Percentiles rank a stretch among this genome's conserved stretches.
phyloP scores from a whole-genome alignment of 768 basidiomycete genomes.

The Neoboletus brunneissimus region DNA sequence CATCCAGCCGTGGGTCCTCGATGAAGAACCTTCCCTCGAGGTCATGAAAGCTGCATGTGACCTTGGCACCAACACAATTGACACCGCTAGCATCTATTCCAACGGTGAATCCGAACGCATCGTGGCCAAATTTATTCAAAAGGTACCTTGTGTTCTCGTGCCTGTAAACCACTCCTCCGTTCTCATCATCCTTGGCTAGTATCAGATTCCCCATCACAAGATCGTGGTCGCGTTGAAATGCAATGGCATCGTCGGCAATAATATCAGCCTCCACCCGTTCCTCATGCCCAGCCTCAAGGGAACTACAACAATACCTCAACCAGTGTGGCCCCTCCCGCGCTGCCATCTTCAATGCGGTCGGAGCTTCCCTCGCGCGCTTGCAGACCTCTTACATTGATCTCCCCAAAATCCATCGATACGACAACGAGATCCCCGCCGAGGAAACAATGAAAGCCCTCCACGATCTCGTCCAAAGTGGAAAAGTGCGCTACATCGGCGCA shows the following conservation, averaged over 20 bases:
- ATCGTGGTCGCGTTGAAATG: constrained; percentile 35
- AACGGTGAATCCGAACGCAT: constrained; percentile 38
- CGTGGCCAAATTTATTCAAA: constrained; percentile 37
- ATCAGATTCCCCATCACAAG: constrained; percentile 32
- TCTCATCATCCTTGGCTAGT: constrained; percentile 10
- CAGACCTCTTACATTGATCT: constrained; percentile 38
- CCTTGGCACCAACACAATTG: constrained; percentile 39
- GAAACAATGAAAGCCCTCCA: no score
- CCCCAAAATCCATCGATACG: constrained; percentile 47
- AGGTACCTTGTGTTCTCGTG: constrained; percentile 24
- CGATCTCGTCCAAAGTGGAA: no score
- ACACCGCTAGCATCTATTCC: constrained; percentile 39
- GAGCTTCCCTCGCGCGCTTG: constrained; percentile 37
- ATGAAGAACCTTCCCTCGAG: constrained; percentile 27
- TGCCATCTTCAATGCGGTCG: constrained; percentile 38
- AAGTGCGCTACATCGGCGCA: no score
- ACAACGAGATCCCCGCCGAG: constrained; percentile 12
- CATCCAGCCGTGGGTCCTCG: constrained; percentile 26
- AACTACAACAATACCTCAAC: constrained; percentile 26
- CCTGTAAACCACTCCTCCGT: no score
- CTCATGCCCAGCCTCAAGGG: neutral
- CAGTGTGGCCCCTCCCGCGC: constrained; percentile 35
- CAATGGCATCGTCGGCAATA: constrained; percentile 10
- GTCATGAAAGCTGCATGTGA: constrained; percentile 41
- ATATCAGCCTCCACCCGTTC: neutral